These are phyloP conservation scores for Apiospora malaysiana DNA, from an alignment of 2,329 filamentous ascomycete genomes.

Conservation along the genomic window DNA sequence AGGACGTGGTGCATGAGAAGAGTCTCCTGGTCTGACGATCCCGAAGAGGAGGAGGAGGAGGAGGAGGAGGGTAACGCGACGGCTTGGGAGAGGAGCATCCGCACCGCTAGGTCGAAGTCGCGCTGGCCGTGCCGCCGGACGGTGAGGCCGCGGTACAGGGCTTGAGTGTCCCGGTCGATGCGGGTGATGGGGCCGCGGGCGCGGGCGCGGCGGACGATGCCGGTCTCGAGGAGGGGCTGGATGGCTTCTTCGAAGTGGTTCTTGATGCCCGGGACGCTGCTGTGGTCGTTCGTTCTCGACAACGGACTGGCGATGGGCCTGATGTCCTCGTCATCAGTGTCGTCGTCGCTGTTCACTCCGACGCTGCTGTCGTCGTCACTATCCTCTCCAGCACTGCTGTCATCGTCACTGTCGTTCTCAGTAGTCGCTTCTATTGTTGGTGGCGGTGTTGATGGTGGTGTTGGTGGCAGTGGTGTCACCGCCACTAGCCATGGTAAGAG, in stretches of 20 bases:
- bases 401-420: neutral
- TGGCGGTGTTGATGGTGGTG: neutral
- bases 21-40: neutral
- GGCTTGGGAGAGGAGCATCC: neutral
- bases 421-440: neutral
- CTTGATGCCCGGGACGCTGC: neutral
- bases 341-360: neutral
- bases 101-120: neutral
- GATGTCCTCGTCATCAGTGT: no score
- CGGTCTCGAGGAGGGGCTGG: neutral
- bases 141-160: neutral
- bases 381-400: neutral
- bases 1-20: neutral
- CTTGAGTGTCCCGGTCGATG: neutral
- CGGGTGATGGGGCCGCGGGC: neutral
- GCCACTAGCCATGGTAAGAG: neutral
- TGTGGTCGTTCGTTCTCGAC: neutral
- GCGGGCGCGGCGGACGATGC: constrained; percentile 2
- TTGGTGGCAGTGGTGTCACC: neutral
- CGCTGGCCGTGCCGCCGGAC: neutral
- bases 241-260: constrained; percentile 9
- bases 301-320: no score
- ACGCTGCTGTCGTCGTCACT: neutral
- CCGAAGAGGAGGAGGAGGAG: neutral
- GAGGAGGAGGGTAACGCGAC: neutral